These are phyloP conservation scores for Amesomyces nigricolor DNA, from an alignment of 2,329 filamentous ascomycete species.

Conservation along the genomic window DNA sequence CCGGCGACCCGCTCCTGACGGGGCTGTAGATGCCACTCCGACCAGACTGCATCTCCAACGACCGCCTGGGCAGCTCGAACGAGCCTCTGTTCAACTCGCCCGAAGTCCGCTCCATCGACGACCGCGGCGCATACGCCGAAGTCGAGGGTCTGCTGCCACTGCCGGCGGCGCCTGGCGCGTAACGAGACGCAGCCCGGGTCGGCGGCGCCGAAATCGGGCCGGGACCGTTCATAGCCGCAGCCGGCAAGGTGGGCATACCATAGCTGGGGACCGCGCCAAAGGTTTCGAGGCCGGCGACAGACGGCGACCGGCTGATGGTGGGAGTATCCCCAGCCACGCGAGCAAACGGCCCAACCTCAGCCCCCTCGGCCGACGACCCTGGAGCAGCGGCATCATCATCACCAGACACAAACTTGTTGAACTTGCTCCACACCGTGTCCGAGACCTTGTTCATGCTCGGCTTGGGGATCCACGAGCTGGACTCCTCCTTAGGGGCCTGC, in stretches of 20 bases:
- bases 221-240: conserved; percentile 31
- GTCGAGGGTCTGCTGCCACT: conserved; percentile 24
- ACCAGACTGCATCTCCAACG: conserved; percentile 35
- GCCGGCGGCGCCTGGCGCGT: conserved; percentile 38
- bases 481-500: conserved; percentile 75
- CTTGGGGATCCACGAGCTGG: conserved; percentile 86
- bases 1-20: conserved; percentile 27
- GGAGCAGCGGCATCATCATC: conserved; percentile 68
- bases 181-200: conserved; percentile 46
- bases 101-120: conserved; percentile 43
- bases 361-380: conserved; percentile 50
- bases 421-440: conserved; percentile 81
- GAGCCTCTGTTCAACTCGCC: conserved; percentile 37
- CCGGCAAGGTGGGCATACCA: conserved; percentile 29
- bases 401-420: conserved; percentile 93
- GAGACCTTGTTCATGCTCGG: conserved; percentile 95
- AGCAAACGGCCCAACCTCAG: conserved; percentile 72
- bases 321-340: conserved; percentile 72
- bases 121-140: conserved; percentile 31
- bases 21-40: conserved; percentile 34
- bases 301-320: conserved; percentile 68
- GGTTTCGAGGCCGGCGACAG: conserved; percentile 64
- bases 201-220: conserved; percentile 33
- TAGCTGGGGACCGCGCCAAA: conserved; percentile 49
- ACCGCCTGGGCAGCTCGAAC: conserved; percentile 39